Percentiles rank a stretch among this genome's conserved stretches.
Conservation (phyloP, 2,329 filamentous ascomycete genomes). For the Claviceps paspali region DNA sequence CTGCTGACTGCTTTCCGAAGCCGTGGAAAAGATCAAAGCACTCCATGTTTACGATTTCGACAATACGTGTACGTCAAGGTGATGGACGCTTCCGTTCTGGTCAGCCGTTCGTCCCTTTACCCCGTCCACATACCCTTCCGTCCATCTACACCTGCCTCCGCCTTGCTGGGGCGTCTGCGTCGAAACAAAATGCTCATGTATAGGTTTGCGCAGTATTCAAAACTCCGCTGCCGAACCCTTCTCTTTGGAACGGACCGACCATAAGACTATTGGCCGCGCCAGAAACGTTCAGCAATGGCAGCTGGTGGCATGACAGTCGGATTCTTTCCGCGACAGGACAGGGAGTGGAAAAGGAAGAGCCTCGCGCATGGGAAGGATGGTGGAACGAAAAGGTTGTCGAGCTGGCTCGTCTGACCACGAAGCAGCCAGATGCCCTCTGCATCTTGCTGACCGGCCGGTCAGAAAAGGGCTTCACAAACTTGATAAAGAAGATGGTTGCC, state of each 20-base stretch:
- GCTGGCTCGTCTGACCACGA: slow-evolving; percentile 64
- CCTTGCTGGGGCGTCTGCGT: too few relatives aligned
- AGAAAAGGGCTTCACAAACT: slow-evolving; percentile 59
- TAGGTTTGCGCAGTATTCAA: slow-evolving; percentile 54
- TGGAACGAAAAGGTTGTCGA: slow-evolving; percentile 89
- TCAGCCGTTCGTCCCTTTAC: too few relatives aligned
- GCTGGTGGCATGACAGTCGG: slow-evolving; percentile 91
- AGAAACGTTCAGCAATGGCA: slow-evolving; percentile 65
- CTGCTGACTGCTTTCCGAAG: slow-evolving; percentile 15
- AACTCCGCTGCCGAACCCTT: slow-evolving; percentile 76
- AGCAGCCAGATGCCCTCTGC: slow-evolving; percentile 70
- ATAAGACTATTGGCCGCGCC: slow-evolving; percentile 63
- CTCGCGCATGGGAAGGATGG: slow-evolving; percentile 76
- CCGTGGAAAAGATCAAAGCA: slow-evolving; percentile 53
- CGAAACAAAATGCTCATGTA: background rate
- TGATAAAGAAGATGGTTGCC: slow-evolving; percentile 66
- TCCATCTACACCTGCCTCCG: too few relatives aligned
- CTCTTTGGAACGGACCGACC: slow-evolving; percentile 69
- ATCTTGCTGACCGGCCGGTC: slow-evolving; percentile 79
- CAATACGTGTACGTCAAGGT: slow-evolving; percentile 83
- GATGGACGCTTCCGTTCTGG: too few relatives aligned
- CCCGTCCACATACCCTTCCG: too few relatives aligned
- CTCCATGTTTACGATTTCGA: slow-evolving; percentile 97
- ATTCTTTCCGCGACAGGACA: slow-evolving; percentile 79
- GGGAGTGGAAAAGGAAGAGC: slow-evolving; percentile 68